phyloP scores from a whole-genome alignment of 495 filamentous ascomycete species.

The Penicillium robsamsonii region DNA sequence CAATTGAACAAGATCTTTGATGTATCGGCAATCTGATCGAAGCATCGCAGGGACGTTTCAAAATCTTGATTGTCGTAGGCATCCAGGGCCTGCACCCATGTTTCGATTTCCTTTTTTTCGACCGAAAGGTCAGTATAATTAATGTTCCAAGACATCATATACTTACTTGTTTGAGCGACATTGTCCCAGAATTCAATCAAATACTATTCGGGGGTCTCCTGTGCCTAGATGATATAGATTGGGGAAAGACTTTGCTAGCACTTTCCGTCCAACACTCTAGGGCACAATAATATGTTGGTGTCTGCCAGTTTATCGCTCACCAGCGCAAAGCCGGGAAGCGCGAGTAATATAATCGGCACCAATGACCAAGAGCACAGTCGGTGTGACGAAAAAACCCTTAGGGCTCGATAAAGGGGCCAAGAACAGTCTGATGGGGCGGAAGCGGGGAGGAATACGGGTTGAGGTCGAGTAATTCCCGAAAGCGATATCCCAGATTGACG shows the following conservation, averaged over 20 bases:
- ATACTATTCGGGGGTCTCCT: neutral
- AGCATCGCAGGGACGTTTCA: slow-evolving; percentile 76
- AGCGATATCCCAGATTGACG: neutral
- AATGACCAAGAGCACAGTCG: slow-evolving; percentile 4
- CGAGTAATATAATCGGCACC: slow-evolving; percentile 15
- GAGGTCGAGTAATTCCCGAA: slow-evolving; percentile 1
- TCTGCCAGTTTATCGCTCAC: slow-evolving; percentile 4
- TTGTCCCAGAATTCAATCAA: slow-evolving; percentile 9
- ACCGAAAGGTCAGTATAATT: slow-evolving; percentile 20
- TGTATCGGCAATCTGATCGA: slow-evolving; percentile 86
- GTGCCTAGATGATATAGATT: slow-evolving; percentile 1
- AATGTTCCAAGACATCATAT: neutral
- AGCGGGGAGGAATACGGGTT: neutral
- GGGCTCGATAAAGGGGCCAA: neutral
- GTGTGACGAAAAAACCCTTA: slow-evolving; percentile 12
- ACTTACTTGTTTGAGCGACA: slow-evolving; percentile 47
- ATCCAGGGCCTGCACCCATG: slow-evolving; percentile 88
- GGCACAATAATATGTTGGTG: neutral
- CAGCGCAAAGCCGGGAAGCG: neutral
- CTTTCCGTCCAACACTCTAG: slow-evolving; percentile 8
- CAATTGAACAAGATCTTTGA: slow-evolving; percentile 99
- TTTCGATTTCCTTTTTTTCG: slow-evolving; percentile 91
- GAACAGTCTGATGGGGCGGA: slow-evolving; percentile 1
- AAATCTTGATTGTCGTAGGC: slow-evolving; percentile 97
- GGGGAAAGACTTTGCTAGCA: neutral